phyloP scores from a whole-genome alignment of 495 filamentous ascomycete species.

The Talaromyces proteolyticus region DNA sequence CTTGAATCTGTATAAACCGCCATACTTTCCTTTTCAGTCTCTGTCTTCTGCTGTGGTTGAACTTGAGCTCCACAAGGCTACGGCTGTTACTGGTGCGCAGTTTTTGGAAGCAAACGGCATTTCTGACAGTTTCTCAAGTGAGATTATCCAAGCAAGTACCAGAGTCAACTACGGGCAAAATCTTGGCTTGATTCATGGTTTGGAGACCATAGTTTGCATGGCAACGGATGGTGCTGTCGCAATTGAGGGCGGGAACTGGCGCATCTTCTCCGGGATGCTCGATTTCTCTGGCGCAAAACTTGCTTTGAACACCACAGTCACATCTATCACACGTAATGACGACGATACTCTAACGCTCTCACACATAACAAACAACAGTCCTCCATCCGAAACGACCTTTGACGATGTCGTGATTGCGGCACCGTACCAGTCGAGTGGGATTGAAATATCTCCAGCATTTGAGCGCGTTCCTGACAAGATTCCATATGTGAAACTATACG shows the following conservation, averaged over 20 bases:
- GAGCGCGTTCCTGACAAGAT: slow-evolving; percentile 59
- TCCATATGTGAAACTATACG: slow-evolving; percentile 77
- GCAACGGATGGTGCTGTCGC: slow-evolving; percentile 77
- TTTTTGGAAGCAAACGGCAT: slow-evolving; percentile 67
- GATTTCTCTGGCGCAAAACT: slow-evolving; percentile 53
- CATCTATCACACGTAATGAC: slow-evolving; percentile 43
- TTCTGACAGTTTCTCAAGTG: slow-evolving; percentile 58
- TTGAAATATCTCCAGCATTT: slow-evolving; percentile 48
- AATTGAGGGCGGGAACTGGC: slow-evolving; percentile 88
- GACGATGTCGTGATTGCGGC: slow-evolving; percentile 77
- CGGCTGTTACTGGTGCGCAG: slow-evolving; percentile 63
- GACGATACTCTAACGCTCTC: slow-evolving; percentile 45
- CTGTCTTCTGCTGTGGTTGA: slow-evolving; percentile 60
- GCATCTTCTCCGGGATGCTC: slow-evolving; percentile 82
- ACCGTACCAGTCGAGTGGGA: slow-evolving; percentile 70
- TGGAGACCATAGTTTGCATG: slow-evolving; percentile 93
- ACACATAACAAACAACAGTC: background rate
- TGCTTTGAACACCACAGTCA: slow-evolving; percentile 66
- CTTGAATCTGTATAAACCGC: slow-evolving; percentile 71
- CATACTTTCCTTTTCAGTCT: slow-evolving; percentile 76
- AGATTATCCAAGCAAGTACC: slow-evolving; percentile 89
- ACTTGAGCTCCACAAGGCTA: slow-evolving; percentile 58
- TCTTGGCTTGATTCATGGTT: slow-evolving; percentile 72
- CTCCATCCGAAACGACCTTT: slow-evolving; percentile 42
- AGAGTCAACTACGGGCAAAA: slow-evolving; percentile 96